Conservation (phyloP, 192 early-diverging fungal genomes). For the Phycomyces nitens region DNA sequence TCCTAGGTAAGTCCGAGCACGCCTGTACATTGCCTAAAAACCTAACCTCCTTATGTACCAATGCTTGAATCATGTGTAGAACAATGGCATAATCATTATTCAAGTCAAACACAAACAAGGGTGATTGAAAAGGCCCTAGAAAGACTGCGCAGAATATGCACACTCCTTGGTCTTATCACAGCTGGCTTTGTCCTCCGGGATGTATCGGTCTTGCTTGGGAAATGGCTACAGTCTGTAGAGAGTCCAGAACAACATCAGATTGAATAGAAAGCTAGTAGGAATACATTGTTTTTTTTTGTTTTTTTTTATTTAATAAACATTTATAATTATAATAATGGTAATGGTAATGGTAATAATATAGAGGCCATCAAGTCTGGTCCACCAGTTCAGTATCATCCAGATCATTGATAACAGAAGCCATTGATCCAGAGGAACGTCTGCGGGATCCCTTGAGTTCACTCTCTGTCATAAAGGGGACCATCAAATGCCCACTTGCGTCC, state of each 20-base stretch:
- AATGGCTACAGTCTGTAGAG: slow-evolving; percentile 18
- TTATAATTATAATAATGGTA: too few relatives aligned
- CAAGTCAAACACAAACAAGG: background rate
- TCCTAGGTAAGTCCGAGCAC: slow-evolving; percentile 22
- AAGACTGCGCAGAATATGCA: slow-evolving; percentile 13
- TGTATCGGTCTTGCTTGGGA: slow-evolving; percentile 17
- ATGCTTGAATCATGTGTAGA: slow-evolving; percentile 9
- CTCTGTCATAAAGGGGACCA: slow-evolving; percentile 9
- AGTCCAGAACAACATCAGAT: too few relatives aligned
- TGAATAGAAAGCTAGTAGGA: background rate
- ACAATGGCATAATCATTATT: slow-evolving; percentile 20
- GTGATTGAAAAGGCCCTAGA: slow-evolving; percentile 3
- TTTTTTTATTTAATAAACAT: too few relatives aligned
- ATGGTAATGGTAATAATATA: too few relatives aligned
- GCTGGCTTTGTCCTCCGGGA: slow-evolving; percentile 28
- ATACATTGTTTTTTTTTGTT: too few relatives aligned
- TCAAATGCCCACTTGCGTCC: slow-evolving; percentile 8
- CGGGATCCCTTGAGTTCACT: too few relatives aligned
- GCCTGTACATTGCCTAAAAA: too few relatives aligned
- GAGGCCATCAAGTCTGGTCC: too few relatives aligned
- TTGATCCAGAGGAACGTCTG: too few relatives aligned
- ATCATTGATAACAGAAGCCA: too few relatives aligned
- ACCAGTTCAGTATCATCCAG: too few relatives aligned
- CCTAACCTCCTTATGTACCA: background rate
- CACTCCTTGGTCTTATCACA: slow-evolving; percentile 11